A percentile compares a stretch with the other conserved stretches of the same genome.
Conservation (phyloP, 139 green algal species). For the Coelastrella sp. region DNA sequence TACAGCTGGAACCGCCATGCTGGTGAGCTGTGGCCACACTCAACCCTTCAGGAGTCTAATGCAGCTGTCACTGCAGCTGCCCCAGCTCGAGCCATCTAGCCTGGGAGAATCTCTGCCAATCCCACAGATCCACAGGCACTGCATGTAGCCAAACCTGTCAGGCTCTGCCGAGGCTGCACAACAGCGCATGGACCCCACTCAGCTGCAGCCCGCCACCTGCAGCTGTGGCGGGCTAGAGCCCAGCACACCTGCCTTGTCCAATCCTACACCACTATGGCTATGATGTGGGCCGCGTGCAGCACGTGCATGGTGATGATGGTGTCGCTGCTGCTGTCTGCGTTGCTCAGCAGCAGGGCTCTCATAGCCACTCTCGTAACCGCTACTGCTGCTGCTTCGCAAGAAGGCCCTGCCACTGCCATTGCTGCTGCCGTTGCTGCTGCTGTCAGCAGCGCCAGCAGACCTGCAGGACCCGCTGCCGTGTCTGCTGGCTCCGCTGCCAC, state of each 20-base stretch:
- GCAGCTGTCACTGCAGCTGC: no score
- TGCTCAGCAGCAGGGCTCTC: neutral
- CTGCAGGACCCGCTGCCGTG: neutral
- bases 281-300: neutral
- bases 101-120: no score
- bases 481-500: neutral
- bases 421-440: neutral
- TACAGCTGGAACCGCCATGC: no score
- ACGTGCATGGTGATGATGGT: neutral
- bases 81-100: no score
- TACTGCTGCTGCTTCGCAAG: neutral
- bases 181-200: neutral
- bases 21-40: no score
- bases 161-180: no score
- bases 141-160: no score
- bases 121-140: no score
- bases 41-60: no score
- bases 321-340: constrained; percentile 1
- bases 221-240: constrained; percentile 24
- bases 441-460: neutral
- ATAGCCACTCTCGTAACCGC: neutral
- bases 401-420: neutral
- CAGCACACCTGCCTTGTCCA: neutral
- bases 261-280: neutral
- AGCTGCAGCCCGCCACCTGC: constrained; percentile 44